These are phyloP conservation scores for Trypanosoma melophagium DNA, from an alignment of 208 protist species.

Conservation along the genomic window DNA sequence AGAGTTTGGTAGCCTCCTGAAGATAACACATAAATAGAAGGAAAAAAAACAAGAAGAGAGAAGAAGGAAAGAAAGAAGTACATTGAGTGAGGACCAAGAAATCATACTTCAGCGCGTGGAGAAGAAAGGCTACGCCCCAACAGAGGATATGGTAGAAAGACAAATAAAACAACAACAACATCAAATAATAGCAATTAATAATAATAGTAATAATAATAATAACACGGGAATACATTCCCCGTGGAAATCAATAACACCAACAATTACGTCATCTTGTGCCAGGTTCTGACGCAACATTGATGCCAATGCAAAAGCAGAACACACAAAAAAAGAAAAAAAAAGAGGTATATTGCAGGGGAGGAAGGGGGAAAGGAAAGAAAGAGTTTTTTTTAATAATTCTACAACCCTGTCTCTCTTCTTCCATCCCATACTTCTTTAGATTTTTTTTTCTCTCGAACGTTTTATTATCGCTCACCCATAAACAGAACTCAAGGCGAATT, in stretches of 20 bases:
- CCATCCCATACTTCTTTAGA: neutral
- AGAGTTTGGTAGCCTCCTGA: too few species aligned
- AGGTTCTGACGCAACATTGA: too few species aligned
- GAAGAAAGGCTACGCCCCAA: too few species aligned
- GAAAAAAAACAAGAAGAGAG: neutral
- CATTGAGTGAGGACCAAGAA: neutral
- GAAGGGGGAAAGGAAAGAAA: neutral
- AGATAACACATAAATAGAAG: neutral
- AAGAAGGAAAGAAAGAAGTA: neutral
- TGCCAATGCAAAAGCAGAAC: neutral
- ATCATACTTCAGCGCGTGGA: too few species aligned
- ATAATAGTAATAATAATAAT: constrained; percentile 1
- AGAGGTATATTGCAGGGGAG: neutral
- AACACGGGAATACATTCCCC: neutral
- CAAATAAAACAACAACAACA: too few species aligned
- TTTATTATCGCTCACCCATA: too few species aligned
- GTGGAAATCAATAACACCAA: too few species aligned
- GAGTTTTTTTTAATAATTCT: neutral
- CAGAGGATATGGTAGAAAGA: too few species aligned
- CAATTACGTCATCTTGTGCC: too few species aligned
- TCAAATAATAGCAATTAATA: too few species aligned
- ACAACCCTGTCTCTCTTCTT: too few species aligned
- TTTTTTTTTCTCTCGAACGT: neutral
- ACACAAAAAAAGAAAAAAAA: neutral
- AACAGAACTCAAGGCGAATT: too few species aligned